Evolutionary conservation across 1,284 basidiomycete genomes (phyloP), one percentile per base, ranked within the genome.

Genomic region (Naganishia albida): DNA sequence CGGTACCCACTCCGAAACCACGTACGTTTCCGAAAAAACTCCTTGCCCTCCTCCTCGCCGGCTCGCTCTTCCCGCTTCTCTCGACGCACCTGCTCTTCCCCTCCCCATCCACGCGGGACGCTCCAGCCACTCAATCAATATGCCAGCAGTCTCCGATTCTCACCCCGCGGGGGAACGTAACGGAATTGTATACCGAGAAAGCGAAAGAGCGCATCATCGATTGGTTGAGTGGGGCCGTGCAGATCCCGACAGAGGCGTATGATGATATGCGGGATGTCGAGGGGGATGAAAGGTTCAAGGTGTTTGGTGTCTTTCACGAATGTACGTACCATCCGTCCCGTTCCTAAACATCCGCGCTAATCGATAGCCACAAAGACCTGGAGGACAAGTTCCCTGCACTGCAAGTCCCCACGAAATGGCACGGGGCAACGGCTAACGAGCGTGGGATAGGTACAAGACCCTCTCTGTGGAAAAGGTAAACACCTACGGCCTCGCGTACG

Each of bases 401-500:
- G 75, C 76, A 63, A 64, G 75, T 72, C 6, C 26, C n/a, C 20
- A 12, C 10, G 1, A 15, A 34, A 18, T 3, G 3, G 15, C 50
- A 26, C 13, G 10, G 3, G 16, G 7, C 8, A 16, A 7, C 28
- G 2, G 13, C 28, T 48, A 7, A 25, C 40, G 7, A 44, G 8
- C 23, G 18, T 59, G 15, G 13, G 7, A 8, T 15, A 52, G 85
- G 1, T 85, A 87, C 70, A 70, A 82, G 23, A 78, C 78, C 18
- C 79, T 87, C 3, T 75, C 81, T 30, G 72, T 86, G 57, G 83
- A 82, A 1, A 83, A 84, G 67, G 84, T 90, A 67, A 86, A 87
- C 70, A 84, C 84, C 0, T 85, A 86, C 66, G 88, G 85, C 0
- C 75, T 89, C 18, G 79, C 89, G 0, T 88, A 83, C 70, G 82